Conservation (phyloP, 345 rosid species). For the Cardiospermum halicacabum region DNA sequence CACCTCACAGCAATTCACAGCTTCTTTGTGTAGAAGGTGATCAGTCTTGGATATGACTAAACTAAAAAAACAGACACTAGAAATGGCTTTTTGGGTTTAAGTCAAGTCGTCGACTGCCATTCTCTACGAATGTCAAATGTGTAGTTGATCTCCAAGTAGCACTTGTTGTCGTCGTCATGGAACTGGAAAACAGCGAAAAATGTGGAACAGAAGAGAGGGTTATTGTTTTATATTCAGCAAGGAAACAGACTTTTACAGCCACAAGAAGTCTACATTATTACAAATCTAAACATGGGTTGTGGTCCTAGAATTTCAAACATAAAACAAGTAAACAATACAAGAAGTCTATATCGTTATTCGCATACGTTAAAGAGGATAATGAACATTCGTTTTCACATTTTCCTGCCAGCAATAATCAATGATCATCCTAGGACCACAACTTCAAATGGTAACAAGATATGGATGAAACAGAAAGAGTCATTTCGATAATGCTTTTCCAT, state of each 20-base stretch:
- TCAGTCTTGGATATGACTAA: constrained; percentile 14
- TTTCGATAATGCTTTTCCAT: constrained; percentile 3
- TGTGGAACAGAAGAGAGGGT: constrained; percentile 3
- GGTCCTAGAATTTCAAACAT: constrained; percentile 13
- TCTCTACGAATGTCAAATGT: constrained; percentile 83
- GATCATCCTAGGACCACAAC: not conserved
- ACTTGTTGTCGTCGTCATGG: constrained; percentile 76
- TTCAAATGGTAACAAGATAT: not conserved
- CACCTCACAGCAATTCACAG: constrained; percentile 11
- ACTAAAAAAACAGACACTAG: constrained; percentile 16
- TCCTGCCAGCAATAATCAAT: not conserved
- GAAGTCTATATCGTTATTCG: too few relatives aligned
- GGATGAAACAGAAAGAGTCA: not conserved
- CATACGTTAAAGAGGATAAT: not conserved
- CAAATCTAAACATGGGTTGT: not conserved
- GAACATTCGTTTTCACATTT: too few relatives aligned
- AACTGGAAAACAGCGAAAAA: constrained; percentile 45
- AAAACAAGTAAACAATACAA: too few relatives aligned
- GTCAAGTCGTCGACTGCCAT: constrained; percentile 42
- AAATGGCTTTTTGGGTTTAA: constrained; percentile 20
- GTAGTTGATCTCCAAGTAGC: constrained; percentile 88
- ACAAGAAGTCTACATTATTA: not conserved
- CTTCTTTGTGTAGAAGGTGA: constrained; percentile 12
- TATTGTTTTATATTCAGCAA: constrained; percentile 2
- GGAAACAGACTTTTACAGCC: not conserved